Evolutionary conservation across 371 early-diverging fungal genomes (phyloP), one percentile per base, ranked within the genome.

Genomic region (Cokeromyces recurvatus): DNA sequence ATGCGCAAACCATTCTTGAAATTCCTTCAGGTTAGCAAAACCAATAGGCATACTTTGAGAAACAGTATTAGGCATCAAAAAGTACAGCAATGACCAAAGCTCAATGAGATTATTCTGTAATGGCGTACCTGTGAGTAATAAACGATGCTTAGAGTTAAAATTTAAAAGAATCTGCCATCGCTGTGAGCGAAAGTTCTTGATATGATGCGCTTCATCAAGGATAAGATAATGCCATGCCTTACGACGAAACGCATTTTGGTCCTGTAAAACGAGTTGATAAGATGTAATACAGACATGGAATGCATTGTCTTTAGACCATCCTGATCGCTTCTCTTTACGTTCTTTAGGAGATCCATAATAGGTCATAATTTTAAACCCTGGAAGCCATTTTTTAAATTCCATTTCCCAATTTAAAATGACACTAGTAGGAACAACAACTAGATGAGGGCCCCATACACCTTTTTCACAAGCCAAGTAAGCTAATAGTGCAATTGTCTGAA

Each of bases 51-150:
- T 81, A 14, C 75, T 60, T 31, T 72, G 66, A 4, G 78, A 78
- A 4, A 75, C 66, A 21, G 83, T 85, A 21, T 76, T 75, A 1
- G 96, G 93, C 85, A 91, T 87, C 52, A 98, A 68, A 72, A 97
- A 98, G 66, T 97, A 91, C 22, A 98, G 70, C 16, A 98, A 70
- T 7, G 90, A 84, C 97, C 98, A 98, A 10, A 97, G 69, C 60
- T 98, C 97, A 74, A 81, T 80, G 38, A 98, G 64, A 48, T 90
- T 94, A 62, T 98, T 98, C 52, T 98, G 97, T 36, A 98, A 70
- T 8, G 98, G 98, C 27, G 98, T 98, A 24, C 98, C 98, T 2
- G 95, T 95, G 31, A 98, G 64, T 29, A 97, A 65, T 41, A 98
- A 62, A 20, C 96, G 83, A 8, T 84, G 64, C 15, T 70, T 64